Base-by-base conservation (phyloP, 202 grass and related monocot species). In the Setaria italica region DNA sequence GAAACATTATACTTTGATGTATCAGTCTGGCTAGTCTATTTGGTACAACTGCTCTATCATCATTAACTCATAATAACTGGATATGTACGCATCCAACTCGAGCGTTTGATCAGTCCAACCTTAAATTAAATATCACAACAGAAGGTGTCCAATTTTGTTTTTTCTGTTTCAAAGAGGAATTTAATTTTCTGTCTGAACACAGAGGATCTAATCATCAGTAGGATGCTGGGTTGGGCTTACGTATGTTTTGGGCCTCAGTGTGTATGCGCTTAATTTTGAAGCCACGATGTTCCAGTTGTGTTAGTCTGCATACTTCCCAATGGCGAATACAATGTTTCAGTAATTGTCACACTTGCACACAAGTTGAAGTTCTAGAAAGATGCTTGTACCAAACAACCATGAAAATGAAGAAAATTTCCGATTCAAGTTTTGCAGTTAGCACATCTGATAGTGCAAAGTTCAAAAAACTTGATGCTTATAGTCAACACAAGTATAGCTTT, bases 41-140 rank as follows among this genome's bases (percentile, higher is more conserved):
- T 17, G 68, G 58, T 67, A 12, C 39, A 76, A 60, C 62, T 49
- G 77, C 25, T 67, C 17, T 68, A 39, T 33, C 73, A 47, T 76
- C 14, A 57, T 20, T 62, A 51, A 55, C 20, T 34, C 45, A 16
- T 4, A 74, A 74, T 33, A 73, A 53, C 15, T 11, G 14, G n/a
- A 65, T 50, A 51, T 70, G 11, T 71, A 51, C 59, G 54, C 66
- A 67, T n/a, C 63, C 60, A 66, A 21, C 62, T 51, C 15, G 47
- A 53, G 64, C 37, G 68, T 8, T 62, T 50, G 47, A 62, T 60
- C 55, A 62, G 12, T 1, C 16, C 54, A 49, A 19, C 30, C 49
- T 41, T 29, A 17, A 41, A 67, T 76, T 30, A 50, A 70, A 57
- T 4, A 42, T 1, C 57, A 74, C 45, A 37, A 1, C 41, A 62